phyloP scores from a whole-genome alignment of 2,329 filamentous ascomycete species.

The Penicillium crustosum region DNA sequence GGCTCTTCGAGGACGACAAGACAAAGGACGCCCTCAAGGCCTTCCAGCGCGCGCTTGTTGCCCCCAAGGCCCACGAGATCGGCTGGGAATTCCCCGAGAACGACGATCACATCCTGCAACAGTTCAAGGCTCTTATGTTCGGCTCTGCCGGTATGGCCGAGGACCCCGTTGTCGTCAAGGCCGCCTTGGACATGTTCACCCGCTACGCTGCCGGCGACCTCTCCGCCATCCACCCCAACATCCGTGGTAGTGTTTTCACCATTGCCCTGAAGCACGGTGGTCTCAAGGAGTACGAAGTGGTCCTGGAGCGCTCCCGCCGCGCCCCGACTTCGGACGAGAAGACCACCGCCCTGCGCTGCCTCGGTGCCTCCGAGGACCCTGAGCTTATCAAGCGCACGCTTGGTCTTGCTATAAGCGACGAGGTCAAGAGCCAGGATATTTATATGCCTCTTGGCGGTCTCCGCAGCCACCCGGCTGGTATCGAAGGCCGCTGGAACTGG shows the following conservation, averaged over 20 bases:
- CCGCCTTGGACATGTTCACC: conserved; percentile 85
- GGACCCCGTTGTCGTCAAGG: conserved; percentile 73
- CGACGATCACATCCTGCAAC: conserved; percentile 86
- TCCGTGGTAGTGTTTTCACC: conserved; percentile 80
- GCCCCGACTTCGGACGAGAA: conserved; percentile 82
- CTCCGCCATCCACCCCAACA: conserved; percentile 84
- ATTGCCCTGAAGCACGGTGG: conserved; percentile 83
- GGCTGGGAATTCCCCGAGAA: conserved; percentile 84
- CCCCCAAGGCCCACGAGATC: conserved; percentile 76
- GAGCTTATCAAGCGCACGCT: conserved; percentile 81
- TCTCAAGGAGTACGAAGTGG: conserved; percentile 77
- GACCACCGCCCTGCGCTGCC: conserved; percentile 80
- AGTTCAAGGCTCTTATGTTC: conserved; percentile 92
- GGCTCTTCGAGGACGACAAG: conserved; percentile 80
- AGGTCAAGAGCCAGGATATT: conserved; percentile 92
- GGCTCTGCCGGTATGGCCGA: conserved; percentile 77
- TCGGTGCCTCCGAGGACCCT: conserved; percentile 76
- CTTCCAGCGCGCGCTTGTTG: conserved; percentile 77
- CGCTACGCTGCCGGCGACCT: conserved; percentile 79
- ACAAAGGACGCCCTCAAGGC: conserved; percentile 71
- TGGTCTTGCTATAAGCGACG: conserved; percentile 68
- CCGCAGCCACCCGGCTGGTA: conserved; percentile 72
- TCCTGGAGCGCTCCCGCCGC: conserved; percentile 72
- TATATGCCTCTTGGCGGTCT: conserved; percentile 84
- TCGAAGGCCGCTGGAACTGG: conserved; percentile 78